Base-by-base conservation (phyloP, 2,329 filamentous ascomycete genomes). In the Aspergillus novoparasiticus region DNA sequence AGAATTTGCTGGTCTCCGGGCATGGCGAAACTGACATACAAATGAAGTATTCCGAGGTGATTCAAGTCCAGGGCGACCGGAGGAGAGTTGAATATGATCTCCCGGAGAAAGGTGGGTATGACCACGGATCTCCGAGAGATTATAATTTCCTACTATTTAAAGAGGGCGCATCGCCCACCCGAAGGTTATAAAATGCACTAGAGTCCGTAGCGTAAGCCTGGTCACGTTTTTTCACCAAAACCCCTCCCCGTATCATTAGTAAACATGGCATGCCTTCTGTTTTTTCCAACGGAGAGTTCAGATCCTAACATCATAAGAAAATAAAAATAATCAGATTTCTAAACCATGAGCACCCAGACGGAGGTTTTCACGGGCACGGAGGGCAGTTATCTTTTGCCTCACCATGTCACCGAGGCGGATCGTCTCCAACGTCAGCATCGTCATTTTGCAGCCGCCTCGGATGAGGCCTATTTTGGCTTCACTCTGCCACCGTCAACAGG, bases 331-430 rank as follows among this genome's bases (percentile, higher is more conserved):
- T 46, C 11, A 21, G 12, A 34, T 16, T 12, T 30, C 1, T 9
- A 5, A 50, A 30, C 8, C 16, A 50, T 51, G 48, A 19, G 2
- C n/a, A 21, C 48, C 11, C 26, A 51, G 28, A 28, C 48, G 10
- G 9, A 19, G 9, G 19, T 32, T 11, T 32, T 51, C 28, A n/a
- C 14, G 4, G 64, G 64, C 10, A 66, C 64, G 1, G 64, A 66
- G 39, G 64, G 62, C 10, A 57, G 36, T 19, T 66, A 66, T 54
- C 57, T 64, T 21, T 57, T 64, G 32, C 62, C 64, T 21, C 62
- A 64, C 34, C 64, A 66, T n/a, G 21, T 41, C 9, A 45, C 60
- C 19, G 64, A 66, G 36, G 58, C 62, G 6, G 58, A 64, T 32
- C 51, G 64, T 8, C 50, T 66, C 4, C 59, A 60, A 11, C 60